These are phyloP conservation scores for Blastocystis sp. DNA, from an alignment of 352 stramenopile species.

Conservation along the genomic window DNA sequence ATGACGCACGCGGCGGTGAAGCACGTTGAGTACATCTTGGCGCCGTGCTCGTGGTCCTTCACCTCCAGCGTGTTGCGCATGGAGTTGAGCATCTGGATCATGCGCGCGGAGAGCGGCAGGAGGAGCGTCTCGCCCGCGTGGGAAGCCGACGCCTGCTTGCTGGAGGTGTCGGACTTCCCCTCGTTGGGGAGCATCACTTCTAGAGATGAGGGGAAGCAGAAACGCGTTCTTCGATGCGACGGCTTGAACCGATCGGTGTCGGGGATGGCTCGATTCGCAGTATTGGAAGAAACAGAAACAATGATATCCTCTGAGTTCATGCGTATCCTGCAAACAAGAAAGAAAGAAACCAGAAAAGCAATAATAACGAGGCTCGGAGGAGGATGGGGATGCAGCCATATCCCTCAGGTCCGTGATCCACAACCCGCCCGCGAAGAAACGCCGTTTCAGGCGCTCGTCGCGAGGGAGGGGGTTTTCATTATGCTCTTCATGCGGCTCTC, in stretches of 20 bases:
- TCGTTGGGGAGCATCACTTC: slow-evolving; percentile 4
- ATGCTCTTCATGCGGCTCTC: slow-evolving; percentile 26
- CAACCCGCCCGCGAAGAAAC: background rate
- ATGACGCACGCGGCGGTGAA: slow-evolving; percentile 50
- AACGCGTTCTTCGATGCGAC: slow-evolving; percentile 14
- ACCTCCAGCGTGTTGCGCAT: slow-evolving; percentile 59
- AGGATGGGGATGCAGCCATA: background rate
- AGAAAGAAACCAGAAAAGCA: slow-evolving; percentile 30
- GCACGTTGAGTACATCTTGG: slow-evolving; percentile 68
- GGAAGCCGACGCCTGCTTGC: slow-evolving; percentile 60
- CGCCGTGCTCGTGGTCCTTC: background rate
- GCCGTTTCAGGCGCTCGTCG: background rate
- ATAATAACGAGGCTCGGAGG: slow-evolving; percentile 19
- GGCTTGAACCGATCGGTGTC: slow-evolving; percentile 67
- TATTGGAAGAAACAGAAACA: background rate
- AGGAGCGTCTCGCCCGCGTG: slow-evolving; percentile 18
- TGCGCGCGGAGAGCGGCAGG: slow-evolving; percentile 3
- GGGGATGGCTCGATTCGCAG: background rate
- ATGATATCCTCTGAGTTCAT: slow-evolving; percentile 68
- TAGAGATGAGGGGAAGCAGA: background rate
- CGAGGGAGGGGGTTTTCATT: slow-evolving; percentile 10
- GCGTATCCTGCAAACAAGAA: slow-evolving; percentile 65
- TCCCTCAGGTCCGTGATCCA: slow-evolving; percentile 1
- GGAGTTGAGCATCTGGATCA: slow-evolving; percentile 26
- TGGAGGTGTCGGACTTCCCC: slow-evolving; percentile 45